These are phyloP conservation scores for Tolypocladium tundrense DNA, from an alignment of 2,329 filamentous ascomycete genomes.

Conservation along the genomic window DNA sequence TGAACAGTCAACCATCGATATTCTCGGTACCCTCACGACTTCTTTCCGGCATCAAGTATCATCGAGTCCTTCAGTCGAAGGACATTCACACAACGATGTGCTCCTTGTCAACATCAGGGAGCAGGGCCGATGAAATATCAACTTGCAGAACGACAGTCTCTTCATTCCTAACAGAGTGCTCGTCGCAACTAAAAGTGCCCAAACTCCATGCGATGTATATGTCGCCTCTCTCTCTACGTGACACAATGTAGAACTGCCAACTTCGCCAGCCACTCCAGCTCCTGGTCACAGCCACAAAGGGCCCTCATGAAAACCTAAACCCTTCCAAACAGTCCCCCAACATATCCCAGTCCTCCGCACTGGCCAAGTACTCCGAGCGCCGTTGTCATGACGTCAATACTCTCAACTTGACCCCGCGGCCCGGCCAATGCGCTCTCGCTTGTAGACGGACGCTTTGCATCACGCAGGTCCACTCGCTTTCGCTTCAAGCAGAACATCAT, in stretches of 20 bases:
- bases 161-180: background rate
- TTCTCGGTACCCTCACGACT: no score
- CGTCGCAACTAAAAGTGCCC: background rate
- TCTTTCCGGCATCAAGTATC: no score
- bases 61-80: no score
- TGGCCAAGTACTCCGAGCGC: constrained; percentile 13
- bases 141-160: background rate
- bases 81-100: no score
- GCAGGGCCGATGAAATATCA: no score
- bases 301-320: constrained; percentile 6
- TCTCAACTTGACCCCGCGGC: background rate
- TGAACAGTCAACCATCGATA: no score
- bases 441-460: background rate
- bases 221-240: background rate
- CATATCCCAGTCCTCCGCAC: constrained; percentile 4
- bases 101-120: no score
- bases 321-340: constrained; percentile 6
- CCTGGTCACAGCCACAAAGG: background rate
- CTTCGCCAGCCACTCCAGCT: background rate
- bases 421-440: background rate
- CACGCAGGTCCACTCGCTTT: background rate
- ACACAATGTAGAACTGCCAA: background rate
- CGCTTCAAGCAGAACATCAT: background rate
- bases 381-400: background rate
- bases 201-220: constrained; percentile 1